These are phyloP conservation scores for Flaveria robusta DNA, from an alignment of 129 eudicot species.

Conservation along the genomic window DNA sequence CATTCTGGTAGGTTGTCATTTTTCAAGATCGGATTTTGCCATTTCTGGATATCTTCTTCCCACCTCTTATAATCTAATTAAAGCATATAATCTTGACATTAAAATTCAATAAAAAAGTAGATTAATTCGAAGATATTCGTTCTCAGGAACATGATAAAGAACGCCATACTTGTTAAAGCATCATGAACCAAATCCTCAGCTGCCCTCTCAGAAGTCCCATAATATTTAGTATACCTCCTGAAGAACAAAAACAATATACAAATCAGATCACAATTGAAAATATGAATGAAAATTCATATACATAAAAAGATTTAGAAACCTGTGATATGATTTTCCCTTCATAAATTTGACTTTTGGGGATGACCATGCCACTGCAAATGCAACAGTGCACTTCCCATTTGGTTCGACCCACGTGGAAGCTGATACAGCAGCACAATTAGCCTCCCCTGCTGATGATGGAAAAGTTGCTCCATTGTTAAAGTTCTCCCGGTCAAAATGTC, in stretches of 20 bases:
- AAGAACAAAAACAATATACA: constrained; percentile 1
- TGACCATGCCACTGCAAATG: constrained; percentile 90
- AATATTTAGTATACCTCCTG: constrained; percentile 94
- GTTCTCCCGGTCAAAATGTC: constrained; percentile 79
- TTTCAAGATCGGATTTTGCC: constrained; percentile 87
- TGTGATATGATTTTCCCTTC: constrained; percentile 85
- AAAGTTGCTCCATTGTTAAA: constrained; percentile 72
- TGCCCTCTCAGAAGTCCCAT: constrained; percentile 81
- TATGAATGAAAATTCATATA: not conserved
- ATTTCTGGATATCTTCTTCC: constrained; percentile 94
- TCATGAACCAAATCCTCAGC: constrained; percentile 84
- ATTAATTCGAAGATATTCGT: not conserved
- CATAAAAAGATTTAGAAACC: constrained; percentile 37
- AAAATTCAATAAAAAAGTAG: not conserved
- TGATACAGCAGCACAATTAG: constrained; percentile 89
- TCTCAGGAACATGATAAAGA: not conserved
- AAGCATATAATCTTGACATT: constrained; percentile 15
- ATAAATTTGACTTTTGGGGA: constrained; percentile 87
- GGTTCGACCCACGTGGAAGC: constrained; percentile 98
- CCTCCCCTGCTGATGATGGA: constrained; percentile 93
- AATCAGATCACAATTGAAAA: not conserved
- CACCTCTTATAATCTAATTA: constrained; percentile 78
- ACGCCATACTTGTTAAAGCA: constrained; percentile 74
- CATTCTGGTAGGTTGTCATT: constrained; percentile 88
- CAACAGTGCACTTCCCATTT: constrained; percentile 89